These are phyloP conservation scores for Magnaporthiopsis poae DNA, from an alignment of 2,329 filamentous ascomycete species.

Conservation along the genomic window DNA sequence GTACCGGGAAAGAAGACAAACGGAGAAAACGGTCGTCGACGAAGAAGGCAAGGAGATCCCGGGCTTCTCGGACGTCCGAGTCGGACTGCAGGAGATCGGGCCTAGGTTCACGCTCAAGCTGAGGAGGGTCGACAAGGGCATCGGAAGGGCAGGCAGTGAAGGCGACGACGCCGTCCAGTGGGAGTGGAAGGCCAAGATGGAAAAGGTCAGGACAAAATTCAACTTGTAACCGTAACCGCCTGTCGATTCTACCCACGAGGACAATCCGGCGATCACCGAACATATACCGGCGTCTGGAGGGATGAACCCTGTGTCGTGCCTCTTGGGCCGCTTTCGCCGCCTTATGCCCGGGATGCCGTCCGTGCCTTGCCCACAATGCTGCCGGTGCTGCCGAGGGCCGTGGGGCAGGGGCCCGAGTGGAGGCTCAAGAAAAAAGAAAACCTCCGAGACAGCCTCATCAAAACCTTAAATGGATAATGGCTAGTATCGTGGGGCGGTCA, in stretches of 20 bases:
- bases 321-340: too few relatives aligned
- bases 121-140: conserved; percentile 80
- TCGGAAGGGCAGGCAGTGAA: conserved; percentile 57
- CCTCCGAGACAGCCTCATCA: not conserved
- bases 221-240: conserved; percentile 52
- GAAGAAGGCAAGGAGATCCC: conserved; percentile 74
- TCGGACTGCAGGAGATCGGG: conserved; percentile 83
- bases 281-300: too few relatives aligned
- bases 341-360: too few relatives aligned
- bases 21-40: conserved; percentile 76
- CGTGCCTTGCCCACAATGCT: not conserved
- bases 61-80: conserved; percentile 75
- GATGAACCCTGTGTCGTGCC: not conserved
- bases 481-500: not conserved
- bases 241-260: not conserved
- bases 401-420: not conserved
- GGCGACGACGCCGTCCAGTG: conserved; percentile 73
- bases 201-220: conserved; percentile 88
- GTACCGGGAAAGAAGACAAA: conserved; percentile 77
- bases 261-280: not conserved
- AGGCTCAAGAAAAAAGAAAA: not conserved
- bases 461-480: not conserved
- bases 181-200: conserved; percentile 94
- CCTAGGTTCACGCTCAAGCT: conserved; percentile 69
- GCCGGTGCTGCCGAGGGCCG: too few relatives aligned